These are phyloP conservation scores for Dentipellis sp. DNA, from an alignment of 768 basidiomycete genomes.

Conservation along the genomic window DNA sequence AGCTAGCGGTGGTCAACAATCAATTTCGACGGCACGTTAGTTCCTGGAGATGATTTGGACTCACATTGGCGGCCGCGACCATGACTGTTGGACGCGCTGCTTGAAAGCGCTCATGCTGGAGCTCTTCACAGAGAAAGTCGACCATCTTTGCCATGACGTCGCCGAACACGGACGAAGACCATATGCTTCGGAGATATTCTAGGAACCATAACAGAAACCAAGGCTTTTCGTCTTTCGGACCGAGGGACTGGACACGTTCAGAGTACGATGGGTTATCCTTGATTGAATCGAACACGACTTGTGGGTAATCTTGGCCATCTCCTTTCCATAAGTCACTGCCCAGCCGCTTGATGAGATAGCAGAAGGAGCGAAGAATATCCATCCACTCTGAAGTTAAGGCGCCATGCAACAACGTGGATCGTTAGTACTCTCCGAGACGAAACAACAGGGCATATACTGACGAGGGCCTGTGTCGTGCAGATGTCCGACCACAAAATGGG, in stretches of 20 bases:
- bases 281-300: conserved; percentile 73
- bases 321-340: conserved; percentile 55
- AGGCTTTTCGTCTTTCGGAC: conserved; percentile 26
- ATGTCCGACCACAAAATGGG: conserved; percentile 50
- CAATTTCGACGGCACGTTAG: neutral
- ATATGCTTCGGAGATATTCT: conserved; percentile 51
- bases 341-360: conserved; percentile 50
- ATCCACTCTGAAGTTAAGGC: conserved; percentile 40
- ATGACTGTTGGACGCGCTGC: conserved; percentile 52
- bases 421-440: conserved; percentile 2
- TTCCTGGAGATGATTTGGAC: conserved; percentile 16
- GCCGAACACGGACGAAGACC: conserved; percentile 31
- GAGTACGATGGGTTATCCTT: conserved; percentile 63
- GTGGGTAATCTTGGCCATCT: conserved; percentile 64
- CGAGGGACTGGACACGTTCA: conserved; percentile 31
- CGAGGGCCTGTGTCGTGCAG: conserved; percentile 49
- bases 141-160: conserved; percentile 66
- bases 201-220: conserved; percentile 59
- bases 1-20: conserved; percentile 18
- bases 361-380: conserved; percentile 48
- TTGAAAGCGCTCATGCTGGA: conserved; percentile 70
- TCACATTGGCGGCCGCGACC: conserved; percentile 51
- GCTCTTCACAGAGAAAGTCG: conserved; percentile 69
- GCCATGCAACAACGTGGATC: neutral
- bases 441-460: conserved; percentile 29